phyloP scores from a whole-genome alignment of 1,139 yeast species.

The Suhomyces chickasaworum region DNA sequence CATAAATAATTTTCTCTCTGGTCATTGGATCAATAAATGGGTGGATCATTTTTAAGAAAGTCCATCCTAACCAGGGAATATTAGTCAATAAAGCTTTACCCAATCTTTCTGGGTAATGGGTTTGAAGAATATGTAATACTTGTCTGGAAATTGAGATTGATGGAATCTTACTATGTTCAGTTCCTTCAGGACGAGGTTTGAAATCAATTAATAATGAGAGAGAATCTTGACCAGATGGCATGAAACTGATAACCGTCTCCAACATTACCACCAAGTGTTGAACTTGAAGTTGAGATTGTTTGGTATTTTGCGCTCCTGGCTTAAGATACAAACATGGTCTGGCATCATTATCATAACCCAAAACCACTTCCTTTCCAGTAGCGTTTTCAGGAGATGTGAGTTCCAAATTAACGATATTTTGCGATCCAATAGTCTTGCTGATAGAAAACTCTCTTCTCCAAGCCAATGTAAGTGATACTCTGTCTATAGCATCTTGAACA shows the following conservation, averaged over 20 bases:
- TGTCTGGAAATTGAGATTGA: conserved; percentile 80
- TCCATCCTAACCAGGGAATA: conserved; percentile 91
- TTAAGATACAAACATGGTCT: conserved; percentile 52
- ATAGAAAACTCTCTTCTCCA: conserved; percentile 55
- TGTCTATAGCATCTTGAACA: conserved; percentile 38
- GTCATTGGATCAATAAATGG: conserved; percentile 97
- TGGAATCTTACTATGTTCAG: conserved; percentile 71
- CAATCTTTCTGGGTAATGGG: conserved; percentile 93
- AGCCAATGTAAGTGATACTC: conserved; percentile 46
- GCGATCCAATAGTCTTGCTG: conserved; percentile 31
- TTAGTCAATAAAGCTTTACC: conserved; percentile 90
- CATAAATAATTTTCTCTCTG: conserved; percentile 86
- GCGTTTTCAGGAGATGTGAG: conserved; percentile 41
- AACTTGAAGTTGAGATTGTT: conserved; percentile 46
- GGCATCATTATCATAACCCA: conserved; percentile 50
- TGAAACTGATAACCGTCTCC: conserved; percentile 48
- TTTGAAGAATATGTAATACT: conserved; percentile 83
- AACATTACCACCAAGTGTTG: conserved; percentile 54
- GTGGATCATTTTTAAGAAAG: conserved; percentile 83
- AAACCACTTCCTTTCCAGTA: conserved; percentile 50
- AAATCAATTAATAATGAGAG: conserved; percentile 50
- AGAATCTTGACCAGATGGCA: conserved; percentile 54
- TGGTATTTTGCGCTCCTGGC: conserved; percentile 53
- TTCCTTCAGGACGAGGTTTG: conserved; percentile 45
- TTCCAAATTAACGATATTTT: conserved; percentile 38